Evolutionary conservation across 495 filamentous ascomycete genomes (phyloP), one percentile per base, ranked within the genome.

Genomic region (Aspergillus saccharolyticus): DNA sequence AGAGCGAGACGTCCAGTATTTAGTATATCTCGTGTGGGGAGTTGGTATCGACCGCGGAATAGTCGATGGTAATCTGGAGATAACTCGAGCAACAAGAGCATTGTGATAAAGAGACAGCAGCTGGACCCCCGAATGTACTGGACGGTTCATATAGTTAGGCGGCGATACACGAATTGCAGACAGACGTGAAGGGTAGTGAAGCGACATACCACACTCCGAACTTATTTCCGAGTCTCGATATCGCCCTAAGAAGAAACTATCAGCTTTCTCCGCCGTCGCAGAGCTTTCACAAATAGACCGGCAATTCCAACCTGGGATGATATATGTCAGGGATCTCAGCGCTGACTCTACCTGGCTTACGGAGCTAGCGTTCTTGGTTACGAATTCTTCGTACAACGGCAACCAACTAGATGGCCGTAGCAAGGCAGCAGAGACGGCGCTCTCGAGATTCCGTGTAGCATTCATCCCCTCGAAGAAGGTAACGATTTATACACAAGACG

Each of bases 21-120:
- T 84, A 7, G 92, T 97, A 73, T 97, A 97, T 43, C 94, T 86
- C 56, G 85, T 83, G 74, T 96, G 93, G 7, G 89, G 88, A 17
- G 83, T 84, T 7, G 88, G 87, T 45, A 80, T 74, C 48, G 71
- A 75, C 42, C 71, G 63, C 59, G 74, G 68, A 67, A 70, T 70
- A 58, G 61, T 70, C 46, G 60, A 73, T 63, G 79, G 66, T 66
- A 80, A 61, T 73, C 68, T 61, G 70, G 72, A 76, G 54, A 83
- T 62, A 21, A 87, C 85, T 62, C 83, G 80, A 51, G 85, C 82
- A 21, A 98, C 89, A 43, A 98, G 84, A 42, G 86, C 83, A 71
- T 97, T 92, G 78, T 97, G 92, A 73, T 97, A 97, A 57, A 97
- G 80, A 12, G 93, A 92, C 55, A 98, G 82, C 14, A 98, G 80